These are phyloP conservation scores for Lepidium sativum DNA, from an alignment of 345 rosid genomes.

Conservation along the genomic window DNA sequence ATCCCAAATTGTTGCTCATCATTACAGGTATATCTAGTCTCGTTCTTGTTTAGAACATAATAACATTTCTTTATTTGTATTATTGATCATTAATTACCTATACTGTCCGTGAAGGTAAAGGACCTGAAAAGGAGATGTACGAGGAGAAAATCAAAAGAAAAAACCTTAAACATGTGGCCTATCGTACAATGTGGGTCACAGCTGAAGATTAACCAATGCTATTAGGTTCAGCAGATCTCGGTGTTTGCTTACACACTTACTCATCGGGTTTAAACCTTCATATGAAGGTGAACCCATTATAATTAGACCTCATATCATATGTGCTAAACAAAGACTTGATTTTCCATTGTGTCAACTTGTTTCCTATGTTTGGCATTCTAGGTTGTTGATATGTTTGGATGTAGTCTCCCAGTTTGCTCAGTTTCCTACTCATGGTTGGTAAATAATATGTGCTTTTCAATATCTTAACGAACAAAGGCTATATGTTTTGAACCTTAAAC, in stretches of 20 bases:
- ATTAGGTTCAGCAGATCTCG: constrained; percentile 95
- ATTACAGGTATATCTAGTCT: constrained; percentile 56
- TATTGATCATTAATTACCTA: neutral
- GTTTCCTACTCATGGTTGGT: constrained; percentile 98
- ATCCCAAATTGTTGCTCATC: constrained; percentile 70
- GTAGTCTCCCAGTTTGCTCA: constrained; percentile 94
- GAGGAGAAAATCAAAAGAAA: constrained; percentile 73
- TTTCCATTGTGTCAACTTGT: neutral
- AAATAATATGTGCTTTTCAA: constrained; percentile 5
- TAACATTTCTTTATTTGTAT: neutral
- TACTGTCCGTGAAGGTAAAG: constrained; percentile 55
- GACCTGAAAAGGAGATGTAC: constrained; percentile 85
- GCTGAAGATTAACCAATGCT: constrained; percentile 96
- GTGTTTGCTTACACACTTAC: constrained; percentile 95
- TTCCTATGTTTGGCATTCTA: constrained; percentile 10
- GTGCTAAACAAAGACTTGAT: neutral
- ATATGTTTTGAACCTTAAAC: neutral
- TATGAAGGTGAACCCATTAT: constrained; percentile 59
- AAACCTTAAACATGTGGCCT: constrained; percentile 76
- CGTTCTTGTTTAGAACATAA: neutral
- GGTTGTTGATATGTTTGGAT: constrained; percentile 99
- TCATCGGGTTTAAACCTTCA: constrained; percentile 97
- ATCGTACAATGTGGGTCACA: constrained; percentile 91
- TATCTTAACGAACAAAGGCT: neutral
- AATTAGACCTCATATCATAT: neutral